These are phyloP conservation scores for Salix arbutifolia DNA, from an alignment of 345 rosid species.

Conservation along the genomic window DNA sequence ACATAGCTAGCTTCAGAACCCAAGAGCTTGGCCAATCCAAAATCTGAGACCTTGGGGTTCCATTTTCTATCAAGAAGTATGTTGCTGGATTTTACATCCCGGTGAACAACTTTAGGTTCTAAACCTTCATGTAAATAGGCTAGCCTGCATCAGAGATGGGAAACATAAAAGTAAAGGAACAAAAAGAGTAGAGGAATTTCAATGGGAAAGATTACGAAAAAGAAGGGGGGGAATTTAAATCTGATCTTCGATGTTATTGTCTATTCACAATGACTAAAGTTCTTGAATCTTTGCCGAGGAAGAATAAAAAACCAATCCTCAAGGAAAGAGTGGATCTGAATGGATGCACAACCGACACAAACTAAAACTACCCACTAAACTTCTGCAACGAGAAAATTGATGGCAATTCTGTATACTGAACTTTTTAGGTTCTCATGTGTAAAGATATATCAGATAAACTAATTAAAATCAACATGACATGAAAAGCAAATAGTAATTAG, in stretches of 20 bases:
- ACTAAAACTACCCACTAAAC: neutral
- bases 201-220: neutral
- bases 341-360: neutral
- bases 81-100: constrained; percentile 90
- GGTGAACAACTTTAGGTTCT: constrained; percentile 94
- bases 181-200: neutral
- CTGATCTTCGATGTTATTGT: neutral
- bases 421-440: neutral
- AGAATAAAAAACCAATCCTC: neutral
- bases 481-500: neutral
- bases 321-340: neutral
- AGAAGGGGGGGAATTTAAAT: neutral
- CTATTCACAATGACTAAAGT: neutral
- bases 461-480: neutral
- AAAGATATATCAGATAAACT: neutral
- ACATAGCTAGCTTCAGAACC: constrained; percentile 85
- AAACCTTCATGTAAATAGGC: constrained; percentile 96
- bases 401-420: neutral
- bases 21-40: constrained; percentile 84
- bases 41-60: constrained; percentile 87
- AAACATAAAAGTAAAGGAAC: constrained; percentile 6
- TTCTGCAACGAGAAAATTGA: neutral
- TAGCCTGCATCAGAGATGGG: constrained; percentile 41
- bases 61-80: constrained; percentile 77
- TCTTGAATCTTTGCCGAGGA: neutral